Percentiles rank a stretch among this genome's conserved stretches.
Conservation (phyloP, 148 eudicot species). For the Rhododendron ferrugineum region DNA sequence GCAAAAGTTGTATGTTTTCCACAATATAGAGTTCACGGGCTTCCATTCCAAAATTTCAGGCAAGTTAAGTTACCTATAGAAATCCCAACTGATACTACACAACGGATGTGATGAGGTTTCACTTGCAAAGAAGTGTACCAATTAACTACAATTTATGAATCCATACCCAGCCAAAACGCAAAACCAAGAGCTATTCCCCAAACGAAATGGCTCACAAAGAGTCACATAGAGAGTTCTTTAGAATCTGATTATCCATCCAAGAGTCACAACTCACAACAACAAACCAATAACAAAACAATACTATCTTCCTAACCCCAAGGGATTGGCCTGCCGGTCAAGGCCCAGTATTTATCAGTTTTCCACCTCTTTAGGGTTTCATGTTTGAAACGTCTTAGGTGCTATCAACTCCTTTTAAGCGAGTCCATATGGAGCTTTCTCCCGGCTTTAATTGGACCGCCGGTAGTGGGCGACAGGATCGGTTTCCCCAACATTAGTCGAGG, state of each 20-base stretch:
- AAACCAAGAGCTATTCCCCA: background rate
- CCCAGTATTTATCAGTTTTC: background rate
- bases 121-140: background rate
- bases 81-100: background rate
- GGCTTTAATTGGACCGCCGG: background rate
- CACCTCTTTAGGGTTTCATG: background rate
- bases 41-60: background rate
- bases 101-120: background rate
- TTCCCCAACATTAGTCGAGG: background rate
- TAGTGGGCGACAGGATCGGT: background rate
- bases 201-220: background rate
- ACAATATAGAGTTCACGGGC: background rate
- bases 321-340: background rate
- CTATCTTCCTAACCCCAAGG: background rate
- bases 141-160: background rate
- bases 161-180: background rate
- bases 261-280: background rate
- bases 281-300: background rate
- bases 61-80: background rate
- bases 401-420: background rate
- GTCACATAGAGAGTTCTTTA: background rate
- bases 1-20: background rate
- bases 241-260: background rate
- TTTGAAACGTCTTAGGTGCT: background rate
- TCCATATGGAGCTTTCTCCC: background rate